Conservation (phyloP, 2,329 filamentous ascomycete species). For the Diaporthe aspalathi region DNA sequence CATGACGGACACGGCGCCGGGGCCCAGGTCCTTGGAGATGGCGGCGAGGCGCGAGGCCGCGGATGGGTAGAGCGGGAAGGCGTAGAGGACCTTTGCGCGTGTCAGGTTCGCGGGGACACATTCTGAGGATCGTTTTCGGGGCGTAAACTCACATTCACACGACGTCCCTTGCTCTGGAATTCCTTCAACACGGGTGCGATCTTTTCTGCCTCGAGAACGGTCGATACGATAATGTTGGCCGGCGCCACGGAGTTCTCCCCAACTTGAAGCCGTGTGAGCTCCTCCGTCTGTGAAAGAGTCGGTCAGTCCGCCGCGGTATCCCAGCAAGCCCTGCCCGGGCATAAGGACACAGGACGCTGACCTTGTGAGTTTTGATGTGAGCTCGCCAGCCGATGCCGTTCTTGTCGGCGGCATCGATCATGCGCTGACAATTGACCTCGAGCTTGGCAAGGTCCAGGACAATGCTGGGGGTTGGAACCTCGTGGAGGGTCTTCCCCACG, state of each 20-base stretch:
- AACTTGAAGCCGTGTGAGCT: conserved; percentile 77
- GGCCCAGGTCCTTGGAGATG: conserved; percentile 67
- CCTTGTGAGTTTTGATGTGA: conserved; percentile 89
- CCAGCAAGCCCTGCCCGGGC: background rate
- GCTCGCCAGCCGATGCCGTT: conserved; percentile 76
- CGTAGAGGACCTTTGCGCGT: conserved; percentile 70
- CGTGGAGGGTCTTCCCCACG: conserved; percentile 68
- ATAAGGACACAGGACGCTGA: conserved; percentile 47
- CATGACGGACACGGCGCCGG: conserved; percentile 70
- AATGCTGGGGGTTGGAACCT: conserved; percentile 74
- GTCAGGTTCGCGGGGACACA: background rate
- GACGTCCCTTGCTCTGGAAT: conserved; percentile 63
- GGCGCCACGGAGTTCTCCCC: conserved; percentile 60
- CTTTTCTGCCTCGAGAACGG: conserved; percentile 78
- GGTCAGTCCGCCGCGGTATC: background rate
- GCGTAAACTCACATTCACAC: conserved; percentile 65
- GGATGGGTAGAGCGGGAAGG: conserved; percentile 74
- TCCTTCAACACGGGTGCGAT: conserved; percentile 70
- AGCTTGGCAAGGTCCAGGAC: conserved; percentile 76
- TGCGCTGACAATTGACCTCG: conserved; percentile 74
- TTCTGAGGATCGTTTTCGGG: background rate
- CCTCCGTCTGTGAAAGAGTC: conserved; percentile 64
- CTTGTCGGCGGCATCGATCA: conserved; percentile 72
- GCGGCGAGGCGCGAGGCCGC: conserved; percentile 68
- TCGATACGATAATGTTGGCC: conserved; percentile 77